A percentile compares a stretch with the other conserved stretches of the same genome.
Conservation (phyloP, 2,329 filamentous ascomycete species). For the Colletotrichum siamense region DNA sequence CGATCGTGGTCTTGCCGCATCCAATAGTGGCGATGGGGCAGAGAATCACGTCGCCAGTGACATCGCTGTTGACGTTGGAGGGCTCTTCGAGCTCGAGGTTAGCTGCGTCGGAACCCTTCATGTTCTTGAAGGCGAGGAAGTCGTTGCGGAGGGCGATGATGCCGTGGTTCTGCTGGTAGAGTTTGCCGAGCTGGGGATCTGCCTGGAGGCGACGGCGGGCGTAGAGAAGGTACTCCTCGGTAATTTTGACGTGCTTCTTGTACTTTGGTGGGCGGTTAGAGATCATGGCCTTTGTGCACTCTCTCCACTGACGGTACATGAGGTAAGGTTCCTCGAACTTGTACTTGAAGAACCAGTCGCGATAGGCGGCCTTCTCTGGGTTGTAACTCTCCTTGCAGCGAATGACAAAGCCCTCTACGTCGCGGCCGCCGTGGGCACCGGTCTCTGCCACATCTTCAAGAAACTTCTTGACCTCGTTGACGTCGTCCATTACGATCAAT, state of each 20-base stretch:
- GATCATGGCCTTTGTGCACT: constrained; percentile 93
- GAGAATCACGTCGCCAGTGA: constrained; percentile 76
- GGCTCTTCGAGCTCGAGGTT: constrained; percentile 68
- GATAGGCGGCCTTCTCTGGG: constrained; percentile 58
- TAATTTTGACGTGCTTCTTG: constrained; percentile 89
- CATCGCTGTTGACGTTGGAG: constrained; percentile 51
- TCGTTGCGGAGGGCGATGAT: constrained; percentile 92
- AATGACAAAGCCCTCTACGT: constrained; percentile 97
- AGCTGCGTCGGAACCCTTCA: constrained; percentile 90
- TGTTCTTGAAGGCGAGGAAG: constrained; percentile 81
- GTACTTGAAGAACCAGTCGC: constrained; percentile 99
- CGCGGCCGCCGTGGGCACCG: constrained; percentile 86
- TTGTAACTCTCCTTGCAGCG: constrained; percentile 76
- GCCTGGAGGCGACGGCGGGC: constrained; percentile 75
- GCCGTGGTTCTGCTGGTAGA: constrained; percentile 88
- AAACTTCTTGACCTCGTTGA: constrained; percentile 77
- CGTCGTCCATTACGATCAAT: constrained; percentile 77
- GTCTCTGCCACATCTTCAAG: constrained; percentile 86
- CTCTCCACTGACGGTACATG: constrained; percentile 98
- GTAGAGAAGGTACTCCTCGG: constrained; percentile 87
- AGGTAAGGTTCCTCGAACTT: constrained; percentile 99
- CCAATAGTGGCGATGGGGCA: constrained; percentile 92
- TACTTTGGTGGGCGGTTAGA: constrained; percentile 73
- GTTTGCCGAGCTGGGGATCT: constrained; percentile 70
- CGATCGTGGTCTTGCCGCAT: constrained; percentile 95